Percentiles rank a stretch among this genome's conserved stretches.
These are phyloP conservation scores for Musa troglodytarum DNA, from an alignment of 176 grass and related monocot genomes.

Conservation along the genomic window DNA sequence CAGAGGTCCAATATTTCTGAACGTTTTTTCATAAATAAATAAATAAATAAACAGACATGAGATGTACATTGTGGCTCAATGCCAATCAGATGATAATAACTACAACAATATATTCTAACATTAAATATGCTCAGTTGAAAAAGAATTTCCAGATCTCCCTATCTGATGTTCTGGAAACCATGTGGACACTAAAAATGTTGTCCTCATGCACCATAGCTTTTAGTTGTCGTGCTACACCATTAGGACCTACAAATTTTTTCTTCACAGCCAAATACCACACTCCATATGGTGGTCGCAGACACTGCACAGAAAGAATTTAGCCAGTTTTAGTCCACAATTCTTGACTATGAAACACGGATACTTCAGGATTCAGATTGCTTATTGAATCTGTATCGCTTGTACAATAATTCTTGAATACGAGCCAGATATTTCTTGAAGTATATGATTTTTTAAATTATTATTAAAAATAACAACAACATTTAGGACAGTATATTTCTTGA, in stretches of 20 bases:
- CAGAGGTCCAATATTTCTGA: neutral
- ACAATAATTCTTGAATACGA: too few relatives aligned
- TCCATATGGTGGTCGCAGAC: constrained; percentile 61
- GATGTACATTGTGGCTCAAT: neutral
- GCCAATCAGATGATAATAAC: neutral
- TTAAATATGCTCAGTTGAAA: constrained; percentile 38
- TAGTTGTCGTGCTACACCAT: constrained; percentile 40
- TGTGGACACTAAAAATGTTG: constrained; percentile 46
- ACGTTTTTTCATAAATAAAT: neutral
- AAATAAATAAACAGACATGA: neutral
- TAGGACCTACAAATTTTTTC: constrained; percentile 57
- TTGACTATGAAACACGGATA: neutral
- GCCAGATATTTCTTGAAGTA: too few relatives aligned
- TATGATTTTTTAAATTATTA: too few relatives aligned
- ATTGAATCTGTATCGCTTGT: neutral
- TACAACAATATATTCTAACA: neutral
- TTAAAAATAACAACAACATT: too few relatives aligned
- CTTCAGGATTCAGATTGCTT: neutral
- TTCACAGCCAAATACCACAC: constrained; percentile 55
- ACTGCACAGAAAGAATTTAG: constrained; percentile 38
- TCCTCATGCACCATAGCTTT: constrained; percentile 58
- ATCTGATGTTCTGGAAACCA: constrained; percentile 42
- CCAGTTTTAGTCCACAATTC: neutral
- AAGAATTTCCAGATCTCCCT: constrained; percentile 83
- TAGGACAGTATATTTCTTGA: too few relatives aligned